phyloP scores from a whole-genome alignment of 2,329 filamentous ascomycete genomes.

The Leptographium galeiforme region DNA sequence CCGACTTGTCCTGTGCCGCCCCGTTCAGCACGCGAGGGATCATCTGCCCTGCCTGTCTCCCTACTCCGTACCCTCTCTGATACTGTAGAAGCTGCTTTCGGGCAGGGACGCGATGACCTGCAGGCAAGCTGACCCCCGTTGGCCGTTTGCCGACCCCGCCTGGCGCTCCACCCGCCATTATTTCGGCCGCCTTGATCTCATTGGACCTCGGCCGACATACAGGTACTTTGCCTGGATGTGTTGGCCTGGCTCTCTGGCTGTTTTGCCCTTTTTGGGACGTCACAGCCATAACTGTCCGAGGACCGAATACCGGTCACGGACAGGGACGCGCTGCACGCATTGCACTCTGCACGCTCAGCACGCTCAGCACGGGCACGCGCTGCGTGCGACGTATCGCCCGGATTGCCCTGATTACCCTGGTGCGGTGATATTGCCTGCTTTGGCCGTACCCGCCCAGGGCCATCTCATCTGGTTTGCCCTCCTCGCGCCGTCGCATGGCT shows the following conservation, averaged over 20 bases:
- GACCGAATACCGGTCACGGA: not conserved
- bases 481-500: not conserved
- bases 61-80: no score
- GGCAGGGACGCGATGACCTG: slow-evolving; percentile 1
- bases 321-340: no score
- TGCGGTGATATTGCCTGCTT: no score
- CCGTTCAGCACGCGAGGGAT: no score
- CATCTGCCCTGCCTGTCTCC: no score
- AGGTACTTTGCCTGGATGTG: not conserved
- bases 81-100: slow-evolving; percentile 1
- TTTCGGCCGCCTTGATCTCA: not conserved
- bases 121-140: not conserved
- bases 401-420: no score
- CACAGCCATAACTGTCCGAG: no score
- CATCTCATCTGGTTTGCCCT: not conserved
- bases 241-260: not conserved
- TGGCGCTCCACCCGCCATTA: slow-evolving; percentile 9
- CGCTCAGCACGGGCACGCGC: no score
- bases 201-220: not conserved
- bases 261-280: not conserved
- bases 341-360: no score
- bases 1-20: no score
- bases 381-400: no score
- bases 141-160: slow-evolving; percentile 3
- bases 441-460: no score